These are phyloP conservation scores for Leccinum pellstonianum DNA, from an alignment of 768 basidiomycete species.

Conservation along the genomic window DNA sequence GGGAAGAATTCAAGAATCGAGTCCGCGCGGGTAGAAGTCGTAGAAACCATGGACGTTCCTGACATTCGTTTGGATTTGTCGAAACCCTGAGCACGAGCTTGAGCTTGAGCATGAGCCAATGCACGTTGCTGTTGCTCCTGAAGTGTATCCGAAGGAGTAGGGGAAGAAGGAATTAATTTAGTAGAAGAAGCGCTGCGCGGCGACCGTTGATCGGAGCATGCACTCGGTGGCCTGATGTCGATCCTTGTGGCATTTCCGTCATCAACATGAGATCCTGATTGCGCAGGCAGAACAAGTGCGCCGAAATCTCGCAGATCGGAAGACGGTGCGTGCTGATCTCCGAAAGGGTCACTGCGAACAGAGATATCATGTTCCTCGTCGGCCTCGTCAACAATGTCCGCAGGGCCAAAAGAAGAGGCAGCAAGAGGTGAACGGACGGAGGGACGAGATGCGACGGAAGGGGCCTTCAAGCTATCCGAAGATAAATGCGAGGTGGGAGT, in stretches of 20 bases:
- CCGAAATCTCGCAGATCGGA: slow-evolving; percentile 38
- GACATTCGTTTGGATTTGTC: slow-evolving; percentile 53
- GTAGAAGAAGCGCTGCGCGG: slow-evolving; percentile 63
- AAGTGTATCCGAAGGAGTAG: slow-evolving; percentile 37
- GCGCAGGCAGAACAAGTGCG: slow-evolving; percentile 44
- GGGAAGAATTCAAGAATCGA: slow-evolving; percentile 87
- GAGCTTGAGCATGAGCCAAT: slow-evolving; percentile 59
- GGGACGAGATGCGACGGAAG: slow-evolving; percentile 40
- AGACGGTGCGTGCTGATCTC: slow-evolving; percentile 47
- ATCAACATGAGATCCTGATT: slow-evolving; percentile 55
- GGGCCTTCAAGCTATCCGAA: slow-evolving; percentile 42
- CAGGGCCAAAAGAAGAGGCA: slow-evolving; percentile 66
- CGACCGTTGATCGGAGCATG: slow-evolving; percentile 41
- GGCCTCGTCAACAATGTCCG: slow-evolving; percentile 56
- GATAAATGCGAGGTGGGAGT: slow-evolving; percentile 28
- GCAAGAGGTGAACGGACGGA: slow-evolving; percentile 66
- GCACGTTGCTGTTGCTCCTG: slow-evolving; percentile 71
- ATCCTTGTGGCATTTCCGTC: slow-evolving; percentile 67
- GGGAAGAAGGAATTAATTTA: slow-evolving; percentile 52
- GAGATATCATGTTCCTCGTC: slow-evolving; percentile 32
- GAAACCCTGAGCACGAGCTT: slow-evolving; percentile 52
- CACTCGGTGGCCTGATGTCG: slow-evolving; percentile 51
- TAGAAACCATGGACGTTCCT: slow-evolving; percentile 63
- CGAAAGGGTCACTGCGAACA: slow-evolving; percentile 54
- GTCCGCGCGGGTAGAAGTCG: slow-evolving; percentile 71